phyloP scores from a whole-genome alignment of 1,284 basidiomycete genomes.

The Porogramme epimiltina region DNA sequence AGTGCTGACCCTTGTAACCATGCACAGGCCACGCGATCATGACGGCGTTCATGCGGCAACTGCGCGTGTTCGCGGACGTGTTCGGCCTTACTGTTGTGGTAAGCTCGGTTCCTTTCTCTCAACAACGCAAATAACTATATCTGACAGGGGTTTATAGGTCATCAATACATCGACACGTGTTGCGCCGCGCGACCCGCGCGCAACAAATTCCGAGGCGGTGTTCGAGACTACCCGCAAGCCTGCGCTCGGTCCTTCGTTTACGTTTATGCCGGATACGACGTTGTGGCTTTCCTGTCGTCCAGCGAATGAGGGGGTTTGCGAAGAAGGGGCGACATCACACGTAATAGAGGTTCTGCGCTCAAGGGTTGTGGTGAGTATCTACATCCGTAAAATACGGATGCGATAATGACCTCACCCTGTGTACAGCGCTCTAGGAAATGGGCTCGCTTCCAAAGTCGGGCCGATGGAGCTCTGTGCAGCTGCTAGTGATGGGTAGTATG shows the following conservation, averaged over 20 bases:
- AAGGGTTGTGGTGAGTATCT: constrained; percentile 46
- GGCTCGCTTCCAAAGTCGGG: too few species aligned
- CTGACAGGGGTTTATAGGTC: constrained; percentile 34
- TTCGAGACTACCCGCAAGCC: constrained; percentile 57
- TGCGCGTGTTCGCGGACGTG: constrained; percentile 52
- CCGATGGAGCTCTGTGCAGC: too few species aligned
- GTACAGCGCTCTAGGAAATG: too few species aligned
- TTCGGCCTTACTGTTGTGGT: constrained; percentile 54
- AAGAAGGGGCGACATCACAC: constrained; percentile 17
- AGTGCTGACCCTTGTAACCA: background rate
- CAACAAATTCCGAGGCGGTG: constrained; percentile 39
- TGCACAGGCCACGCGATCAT: constrained; percentile 66
- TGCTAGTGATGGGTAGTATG: too few species aligned
- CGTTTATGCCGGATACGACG: constrained; percentile 70
- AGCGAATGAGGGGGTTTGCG: background rate
- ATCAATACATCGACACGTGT: constrained; percentile 45
- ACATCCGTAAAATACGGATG: too few species aligned
- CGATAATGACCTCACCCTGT: too few species aligned
- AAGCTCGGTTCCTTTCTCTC: constrained; percentile 31
- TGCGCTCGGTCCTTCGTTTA: constrained; percentile 73
- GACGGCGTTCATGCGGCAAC: constrained; percentile 67
- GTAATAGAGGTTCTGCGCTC: constrained; percentile 41
- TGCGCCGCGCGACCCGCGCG: constrained; percentile 11
- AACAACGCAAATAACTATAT: too few species aligned
- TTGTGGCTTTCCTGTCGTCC: constrained; percentile 57